phyloP scores from a whole-genome alignment of 306 rosid genomes.

The Lupinus albus region DNA sequence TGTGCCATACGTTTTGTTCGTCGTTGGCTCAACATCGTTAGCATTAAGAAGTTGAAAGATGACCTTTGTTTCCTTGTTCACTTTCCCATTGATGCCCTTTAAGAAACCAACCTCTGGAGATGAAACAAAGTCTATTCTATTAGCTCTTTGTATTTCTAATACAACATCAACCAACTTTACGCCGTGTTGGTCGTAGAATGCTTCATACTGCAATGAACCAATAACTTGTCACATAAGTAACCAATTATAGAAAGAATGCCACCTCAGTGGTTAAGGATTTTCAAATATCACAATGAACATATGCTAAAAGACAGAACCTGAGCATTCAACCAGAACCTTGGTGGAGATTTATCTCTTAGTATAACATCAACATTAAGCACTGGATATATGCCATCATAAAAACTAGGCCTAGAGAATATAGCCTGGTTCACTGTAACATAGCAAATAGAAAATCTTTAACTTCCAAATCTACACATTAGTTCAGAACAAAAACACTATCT shows the following conservation, averaged over 20 bases:
- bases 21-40: constrained; percentile 61
- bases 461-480: constrained; percentile 18
- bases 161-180: constrained; percentile 40
- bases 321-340: constrained; percentile 68
- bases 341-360: constrained; percentile 23
- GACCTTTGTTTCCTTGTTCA: constrained; percentile 54
- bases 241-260: neutral
- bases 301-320: constrained; percentile 52
- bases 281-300: neutral
- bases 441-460: constrained; percentile 20
- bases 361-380: constrained; percentile 55
- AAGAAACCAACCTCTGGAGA: constrained; percentile 76
- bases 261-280: constrained; percentile 13
- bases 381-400: constrained; percentile 52
- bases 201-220: constrained; percentile 55
- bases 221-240: constrained; percentile 17
- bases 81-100: constrained; percentile 53
- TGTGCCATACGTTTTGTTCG: constrained; percentile 51
- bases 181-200: constrained; percentile 56
- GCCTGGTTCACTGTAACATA: constrained; percentile 63
- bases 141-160: constrained; percentile 26
- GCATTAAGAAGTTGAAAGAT: constrained; percentile 60
- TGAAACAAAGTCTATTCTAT: constrained; percentile 56
- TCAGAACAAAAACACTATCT: neutral
- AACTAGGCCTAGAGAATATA: constrained; percentile 55